Evolutionary conservation across 768 basidiomycete genomes (phyloP).

Genomic region (Tylopilus rubrobrunneus): DNA sequence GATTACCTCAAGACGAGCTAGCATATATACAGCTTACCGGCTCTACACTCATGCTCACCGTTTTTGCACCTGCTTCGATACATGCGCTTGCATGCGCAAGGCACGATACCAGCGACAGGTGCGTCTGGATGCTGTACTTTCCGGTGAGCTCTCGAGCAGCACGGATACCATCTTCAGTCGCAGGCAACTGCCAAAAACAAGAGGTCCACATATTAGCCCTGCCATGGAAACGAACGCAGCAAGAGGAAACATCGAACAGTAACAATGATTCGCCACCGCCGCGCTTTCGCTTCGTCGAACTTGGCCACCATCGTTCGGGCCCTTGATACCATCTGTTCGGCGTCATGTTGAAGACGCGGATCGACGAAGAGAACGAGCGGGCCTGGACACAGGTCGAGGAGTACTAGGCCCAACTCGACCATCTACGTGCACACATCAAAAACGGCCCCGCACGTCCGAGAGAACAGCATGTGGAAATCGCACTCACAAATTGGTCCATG

Average conservation of each 20-base stretch:
- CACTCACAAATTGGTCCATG: constrained; percentile 32
- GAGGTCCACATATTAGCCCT: not conserved
- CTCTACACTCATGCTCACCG: constrained; percentile 48
- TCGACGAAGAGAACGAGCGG: constrained; percentile 52
- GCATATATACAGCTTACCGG: constrained; percentile 36
- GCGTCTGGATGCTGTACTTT: constrained; percentile 41
- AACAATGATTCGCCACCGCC: constrained; percentile 41
- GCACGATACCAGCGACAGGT: constrained; percentile 49
- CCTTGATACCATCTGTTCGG: constrained; percentile 37
- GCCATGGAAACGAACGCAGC: not conserved
- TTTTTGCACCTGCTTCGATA: constrained; percentile 45
- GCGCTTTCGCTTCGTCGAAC: constrained; percentile 40
- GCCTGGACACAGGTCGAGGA: constrained; percentile 43
- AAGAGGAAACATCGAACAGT: constrained; percentile 36
- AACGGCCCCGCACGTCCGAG: not conserved
- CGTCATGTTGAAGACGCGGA: constrained; percentile 39
- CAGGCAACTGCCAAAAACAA: constrained; percentile 44
- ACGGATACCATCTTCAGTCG: constrained; percentile 49
- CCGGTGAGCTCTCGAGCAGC: constrained; percentile 42
- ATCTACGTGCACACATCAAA: constrained; percentile 34
- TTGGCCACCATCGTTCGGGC: constrained; percentile 39
- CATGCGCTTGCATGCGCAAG: constrained; percentile 56
- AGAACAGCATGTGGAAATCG: not conserved
- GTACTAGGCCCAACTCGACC: constrained; percentile 44
- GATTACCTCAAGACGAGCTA: not conserved